A percentile compares a stretch with the other conserved stretches of the same genome.
Evolutionary conservation across 1,284 basidiomycete genomes (phyloP).

Genomic region (Puccinia brachypodii): DNA sequence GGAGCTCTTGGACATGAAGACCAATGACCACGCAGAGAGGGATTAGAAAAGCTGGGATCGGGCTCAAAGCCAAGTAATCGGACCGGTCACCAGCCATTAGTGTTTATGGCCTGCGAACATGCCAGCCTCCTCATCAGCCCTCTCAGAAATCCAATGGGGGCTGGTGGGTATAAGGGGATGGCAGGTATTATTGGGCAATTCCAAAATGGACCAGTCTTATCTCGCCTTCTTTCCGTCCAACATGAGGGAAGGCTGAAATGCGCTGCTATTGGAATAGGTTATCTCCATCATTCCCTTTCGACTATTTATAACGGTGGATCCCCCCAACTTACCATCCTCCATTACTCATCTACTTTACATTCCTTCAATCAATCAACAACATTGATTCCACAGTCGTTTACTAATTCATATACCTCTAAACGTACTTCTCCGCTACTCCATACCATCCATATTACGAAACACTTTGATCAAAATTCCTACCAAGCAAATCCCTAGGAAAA

Average conservation of each 20-base stretch:
- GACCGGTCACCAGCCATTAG: neutral
- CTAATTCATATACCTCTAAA: neutral
- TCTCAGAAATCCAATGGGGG: neutral
- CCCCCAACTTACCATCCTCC: neutral
- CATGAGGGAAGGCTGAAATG: neutral
- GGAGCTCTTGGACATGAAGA: no score
- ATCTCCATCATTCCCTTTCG: neutral
- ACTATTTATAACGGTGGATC: neutral
- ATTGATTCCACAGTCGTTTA: slow-evolving; percentile 7
- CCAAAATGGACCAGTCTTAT: neutral
- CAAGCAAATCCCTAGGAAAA: neutral
- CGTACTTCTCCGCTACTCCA: neutral
- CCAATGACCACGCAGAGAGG: no score
- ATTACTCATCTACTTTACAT: neutral
- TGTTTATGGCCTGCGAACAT: neutral
- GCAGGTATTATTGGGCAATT: neutral
- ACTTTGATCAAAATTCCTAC: neutral
- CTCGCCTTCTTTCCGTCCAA: neutral
- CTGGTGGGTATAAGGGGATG: neutral
- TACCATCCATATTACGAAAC: neutral
- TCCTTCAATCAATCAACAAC: neutral
- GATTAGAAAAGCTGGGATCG: neutral
- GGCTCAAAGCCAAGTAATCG: neutral
- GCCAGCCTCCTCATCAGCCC: neutral
- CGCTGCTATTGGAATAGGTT: neutral